Base-by-base conservation (phyloP, 768 basidiomycete species). In the Botryobasidium botryosum region DNA sequence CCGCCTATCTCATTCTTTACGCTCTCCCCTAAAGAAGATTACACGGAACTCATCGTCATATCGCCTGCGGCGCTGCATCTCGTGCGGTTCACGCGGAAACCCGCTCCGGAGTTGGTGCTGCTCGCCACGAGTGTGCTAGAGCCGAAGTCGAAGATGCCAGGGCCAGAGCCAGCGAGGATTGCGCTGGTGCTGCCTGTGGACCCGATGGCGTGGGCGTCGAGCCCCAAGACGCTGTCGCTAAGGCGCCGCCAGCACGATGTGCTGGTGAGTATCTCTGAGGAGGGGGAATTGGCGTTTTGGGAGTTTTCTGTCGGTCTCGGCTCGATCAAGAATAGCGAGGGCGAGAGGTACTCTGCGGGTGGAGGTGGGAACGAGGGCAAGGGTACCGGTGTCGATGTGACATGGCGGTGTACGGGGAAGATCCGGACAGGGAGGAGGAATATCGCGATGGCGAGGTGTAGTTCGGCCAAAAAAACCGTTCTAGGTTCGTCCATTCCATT, bases 211-310 rank as follows among this genome's bases (percentile, higher is more conserved):
- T 85, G 85, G 85, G 72, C 74, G 42, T 26, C 40, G 20, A 42
- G 12, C 40, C 26, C 7, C 37, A 29, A 4, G 21, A 32, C 18
- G 5, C 36, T 26, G 15, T 26, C 27, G 40, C 25, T 53, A 50
- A 32, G 47, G n/a, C 46, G 25, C 44, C 63, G 61, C 25, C 68
- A 68, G 42, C 76, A 72, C 50, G 87, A 91, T 54, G 74, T 78
- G 31, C 61, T 96, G 7, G 63, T 91, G 29, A 90, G 85, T 44
- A 69, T 94, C 13, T 77, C 81, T 0, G 67, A 69, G 36, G 62
- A 69, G 0, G 90, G 90, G 0, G 79, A 81, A 47, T 62, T 96
- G n/a, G 74, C 77, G 23, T 94, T 90, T 57, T 96, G 90, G 90
- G 58, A 23, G 55, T 52, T 31, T 29, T 46, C 50, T 24, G 54